Conservation (phyloP, 805 yeast species). For the Metschnikowia noctiluminum region DNA sequence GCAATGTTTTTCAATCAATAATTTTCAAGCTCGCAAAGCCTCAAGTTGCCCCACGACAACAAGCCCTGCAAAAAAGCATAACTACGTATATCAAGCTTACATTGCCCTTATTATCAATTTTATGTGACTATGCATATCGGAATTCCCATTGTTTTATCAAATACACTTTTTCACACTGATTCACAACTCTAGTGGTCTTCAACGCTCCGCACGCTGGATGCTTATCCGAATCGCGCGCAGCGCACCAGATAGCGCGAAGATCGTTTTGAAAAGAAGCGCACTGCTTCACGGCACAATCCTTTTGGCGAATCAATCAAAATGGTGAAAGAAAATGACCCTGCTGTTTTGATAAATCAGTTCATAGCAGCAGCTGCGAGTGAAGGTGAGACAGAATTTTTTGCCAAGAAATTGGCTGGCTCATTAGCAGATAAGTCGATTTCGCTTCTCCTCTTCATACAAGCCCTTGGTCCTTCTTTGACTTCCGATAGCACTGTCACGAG, state of each 20-base stretch:
- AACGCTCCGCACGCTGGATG: background rate
- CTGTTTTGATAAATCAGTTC: constrained; percentile 36
- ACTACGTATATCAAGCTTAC: too few species aligned
- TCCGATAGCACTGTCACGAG: constrained; percentile 55
- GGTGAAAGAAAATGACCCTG: constrained; percentile 18
- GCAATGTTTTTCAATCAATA: too few species aligned
- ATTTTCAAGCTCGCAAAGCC: too few species aligned
- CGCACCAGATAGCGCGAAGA: background rate
- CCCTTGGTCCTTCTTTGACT: constrained; percentile 60
- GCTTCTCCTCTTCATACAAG: constrained; percentile 52
- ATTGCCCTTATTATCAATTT: too few species aligned
- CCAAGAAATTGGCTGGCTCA: constrained; percentile 23
- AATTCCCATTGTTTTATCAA: too few species aligned
- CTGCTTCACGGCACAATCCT: too few species aligned
- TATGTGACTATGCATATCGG: too few species aligned
- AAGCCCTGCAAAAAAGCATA: too few species aligned
- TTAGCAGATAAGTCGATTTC: constrained; percentile 25
- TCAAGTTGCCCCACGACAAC: too few species aligned
- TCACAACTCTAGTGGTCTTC: background rate
- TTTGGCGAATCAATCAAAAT: background rate
- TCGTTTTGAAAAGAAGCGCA: too few species aligned
- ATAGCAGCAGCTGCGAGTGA: constrained; percentile 30
- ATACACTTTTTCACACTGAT: too few species aligned
- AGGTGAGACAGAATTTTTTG: constrained; percentile 20
- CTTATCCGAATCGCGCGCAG: background rate